Percentiles rank a stretch among this genome's conserved stretches.
Conservation (phyloP, 805 yeast genomes). For the Metschnikowia peoriensis region DNA sequence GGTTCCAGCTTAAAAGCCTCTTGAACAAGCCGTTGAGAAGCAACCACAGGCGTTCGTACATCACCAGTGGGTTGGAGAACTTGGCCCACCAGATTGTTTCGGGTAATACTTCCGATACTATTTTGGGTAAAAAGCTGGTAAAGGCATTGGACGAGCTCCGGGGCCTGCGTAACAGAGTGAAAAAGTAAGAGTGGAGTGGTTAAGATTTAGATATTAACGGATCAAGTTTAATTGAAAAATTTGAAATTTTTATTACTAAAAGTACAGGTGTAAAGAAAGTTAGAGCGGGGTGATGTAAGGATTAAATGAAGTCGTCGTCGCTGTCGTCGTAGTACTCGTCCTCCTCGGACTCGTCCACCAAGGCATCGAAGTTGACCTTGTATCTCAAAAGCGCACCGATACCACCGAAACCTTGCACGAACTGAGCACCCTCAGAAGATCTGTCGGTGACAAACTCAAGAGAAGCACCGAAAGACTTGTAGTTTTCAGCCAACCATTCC, state of each 20-base stretch:
- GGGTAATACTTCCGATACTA: constrained; percentile 61
- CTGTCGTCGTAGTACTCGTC: constrained; percentile 79
- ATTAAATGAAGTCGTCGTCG: constrained; percentile 40
- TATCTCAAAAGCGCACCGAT: constrained; percentile 95
- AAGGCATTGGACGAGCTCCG: constrained; percentile 65
- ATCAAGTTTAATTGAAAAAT: not conserved
- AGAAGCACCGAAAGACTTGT: constrained; percentile 90
- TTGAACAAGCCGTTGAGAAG: constrained; percentile 57
- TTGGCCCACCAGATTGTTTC: constrained; percentile 73
- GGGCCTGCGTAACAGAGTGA: constrained; percentile 9
- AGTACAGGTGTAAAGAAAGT: constrained; percentile 1
- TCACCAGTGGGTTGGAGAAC: constrained; percentile 76
- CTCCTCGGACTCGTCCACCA: constrained; percentile 77
- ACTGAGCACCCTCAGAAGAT: constrained; percentile 98
- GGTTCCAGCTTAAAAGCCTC: constrained; percentile 52
- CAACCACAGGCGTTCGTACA: constrained; percentile 64
- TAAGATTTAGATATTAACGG: not conserved
- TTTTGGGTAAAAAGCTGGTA: constrained; percentile 66
- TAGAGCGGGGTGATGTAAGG: not conserved
- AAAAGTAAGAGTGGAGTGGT: constrained; percentile 2
- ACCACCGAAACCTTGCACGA: constrained; percentile 98
- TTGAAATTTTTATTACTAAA: not conserved
- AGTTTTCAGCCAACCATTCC: constrained; percentile 98
- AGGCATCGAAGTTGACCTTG: constrained; percentile 94
- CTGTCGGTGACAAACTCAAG: constrained; percentile 96